phyloP scores from a whole-genome alignment of 2,329 filamentous ascomycete genomes.

The Fusarium metavorans region DNA sequence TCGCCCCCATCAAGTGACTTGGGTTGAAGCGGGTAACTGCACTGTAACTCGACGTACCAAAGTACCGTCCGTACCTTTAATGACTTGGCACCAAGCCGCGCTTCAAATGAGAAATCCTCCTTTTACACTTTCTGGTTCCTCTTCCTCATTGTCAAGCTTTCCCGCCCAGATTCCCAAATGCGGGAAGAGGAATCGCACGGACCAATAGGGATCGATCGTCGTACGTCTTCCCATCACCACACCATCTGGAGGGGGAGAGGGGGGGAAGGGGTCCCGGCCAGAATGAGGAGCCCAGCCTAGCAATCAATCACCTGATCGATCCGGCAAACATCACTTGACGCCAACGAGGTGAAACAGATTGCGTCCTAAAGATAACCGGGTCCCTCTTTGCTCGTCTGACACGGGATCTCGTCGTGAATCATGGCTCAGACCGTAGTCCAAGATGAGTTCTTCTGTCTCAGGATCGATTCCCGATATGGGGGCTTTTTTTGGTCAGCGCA shows the following conservation, averaged over 20 bases:
- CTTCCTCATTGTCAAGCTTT: conserved; percentile 11
- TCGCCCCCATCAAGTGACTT: conserved; percentile 13
- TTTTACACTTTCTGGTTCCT: conserved; percentile 4
- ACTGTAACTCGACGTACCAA: not conserved
- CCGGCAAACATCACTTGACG: conserved; percentile 34
- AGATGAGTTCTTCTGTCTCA: not conserved
- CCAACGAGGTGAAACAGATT: conserved; percentile 34
- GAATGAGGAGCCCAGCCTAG: conserved; percentile 1
- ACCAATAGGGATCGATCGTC: conserved; percentile 22
- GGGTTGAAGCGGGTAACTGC: conserved; percentile 4
- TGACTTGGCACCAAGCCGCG: not conserved
- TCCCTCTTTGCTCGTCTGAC: conserved; percentile 20
- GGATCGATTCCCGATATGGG: conserved; percentile 1
- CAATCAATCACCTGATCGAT: conserved; percentile 37
- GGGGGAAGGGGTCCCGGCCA: conserved; percentile 14
- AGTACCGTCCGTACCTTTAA: not conserved
- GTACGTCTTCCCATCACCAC: conserved; percentile 11
- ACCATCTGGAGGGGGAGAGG: conserved; percentile 8
- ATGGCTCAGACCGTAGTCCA: not conserved
- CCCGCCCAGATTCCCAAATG: conserved; percentile 20
- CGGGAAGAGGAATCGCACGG: conserved; percentile 26
- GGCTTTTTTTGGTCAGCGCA: not conserved
- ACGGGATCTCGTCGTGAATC: conserved; percentile 11
- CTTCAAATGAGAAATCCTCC: not conserved
- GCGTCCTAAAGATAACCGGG: conserved; percentile 27